Base-by-base conservation (phyloP, 2,329 filamentous ascomycete species). In the Xylaria polymorpha region DNA sequence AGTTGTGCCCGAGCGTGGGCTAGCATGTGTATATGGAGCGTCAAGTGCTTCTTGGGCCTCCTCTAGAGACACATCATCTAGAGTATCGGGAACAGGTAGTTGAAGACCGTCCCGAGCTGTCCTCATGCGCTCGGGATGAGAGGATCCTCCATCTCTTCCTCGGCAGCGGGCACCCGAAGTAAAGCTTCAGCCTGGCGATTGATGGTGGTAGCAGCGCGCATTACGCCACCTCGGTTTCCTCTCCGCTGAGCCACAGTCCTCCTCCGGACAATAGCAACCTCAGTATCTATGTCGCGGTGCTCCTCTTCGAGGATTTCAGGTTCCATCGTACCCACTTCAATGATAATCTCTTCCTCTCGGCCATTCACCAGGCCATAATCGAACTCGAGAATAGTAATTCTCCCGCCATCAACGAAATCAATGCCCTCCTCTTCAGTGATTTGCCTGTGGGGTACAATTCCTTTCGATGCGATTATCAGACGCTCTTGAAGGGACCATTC, bases 231-330 rank as follows among this genome's bases (percentile, higher is more conserved):
- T 67, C 85, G 80, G 55, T 82, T 78, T 66, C 84, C 85, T 72
- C 86, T 84, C 61, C 86, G 86, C 74, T 90, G 88, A 43, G 91
- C 86, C 18, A 92, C 90, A 3, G 92, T 94, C 72, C 92, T 86
- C 71, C 92, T 86, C 73, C 92, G 87, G 60, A 93, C 91, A 74
- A 95, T 89, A 71, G 92, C 93, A 22, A 96, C 92, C 78, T 94
- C 92, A 1, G 90, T 88, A 66, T 91, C 92, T 66, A 95, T 83
- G 74, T 93, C 92, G 25, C 91, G 88, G 71, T 87, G 86, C 74
- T 93, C 91, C 77, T 95, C 93, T 73, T 91, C 88, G 20, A 96
- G 81, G 0, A 89, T 81, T 77, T 94, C 92, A 0, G 92, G 88
- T 57, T 90, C 85, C 29, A 86, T 86, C 39, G 90, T 89, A 12